phyloP scores from a whole-genome alignment of 495 filamentous ascomycete genomes.

The Penicillium bovifimosum region DNA sequence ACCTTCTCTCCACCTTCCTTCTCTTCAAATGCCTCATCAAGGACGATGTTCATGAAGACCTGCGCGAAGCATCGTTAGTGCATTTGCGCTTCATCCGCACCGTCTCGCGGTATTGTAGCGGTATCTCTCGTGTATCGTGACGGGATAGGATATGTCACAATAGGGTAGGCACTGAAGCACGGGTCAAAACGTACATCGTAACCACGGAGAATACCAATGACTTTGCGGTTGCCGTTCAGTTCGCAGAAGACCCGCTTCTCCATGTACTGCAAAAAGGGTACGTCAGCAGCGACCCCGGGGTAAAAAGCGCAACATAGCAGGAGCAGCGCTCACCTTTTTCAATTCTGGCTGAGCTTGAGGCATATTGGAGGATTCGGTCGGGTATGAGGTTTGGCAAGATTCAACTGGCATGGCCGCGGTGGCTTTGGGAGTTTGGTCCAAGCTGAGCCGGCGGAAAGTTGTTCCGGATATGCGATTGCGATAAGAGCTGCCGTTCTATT shows the following conservation, averaged over 20 bases:
- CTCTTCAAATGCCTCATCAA: slow-evolving; percentile 97
- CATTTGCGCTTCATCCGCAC: not conserved
- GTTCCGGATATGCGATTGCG: slow-evolving; percentile 25
- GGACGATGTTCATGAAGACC: slow-evolving; percentile 98
- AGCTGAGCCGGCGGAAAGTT: slow-evolving; percentile 32
- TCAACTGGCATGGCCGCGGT: slow-evolving; percentile 6
- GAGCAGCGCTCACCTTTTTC: slow-evolving; percentile 67
- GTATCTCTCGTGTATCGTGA: no score
- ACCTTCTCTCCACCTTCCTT: slow-evolving; percentile 89
- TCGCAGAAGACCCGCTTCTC: slow-evolving; percentile 98
- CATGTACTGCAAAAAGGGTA: slow-evolving; percentile 68
- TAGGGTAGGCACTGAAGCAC: not conserved
- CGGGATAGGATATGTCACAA: not conserved
- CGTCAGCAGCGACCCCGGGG: slow-evolving; percentile 8
- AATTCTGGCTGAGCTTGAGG: slow-evolving; percentile 98
- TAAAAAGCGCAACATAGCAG: not conserved
- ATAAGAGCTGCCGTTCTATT: slow-evolving; percentile 20
- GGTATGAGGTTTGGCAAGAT: slow-evolving; percentile 12
- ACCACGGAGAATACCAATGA: slow-evolving; percentile 87
- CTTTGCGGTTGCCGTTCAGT: slow-evolving; percentile 94
- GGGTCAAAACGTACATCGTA: slow-evolving; percentile 72
- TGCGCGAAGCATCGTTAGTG: slow-evolving; percentile 31
- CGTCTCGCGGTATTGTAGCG: not conserved
- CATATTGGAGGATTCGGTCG: slow-evolving; percentile 56
- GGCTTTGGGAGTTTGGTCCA: slow-evolving; percentile 26